Evolutionary conservation across 2,329 filamentous ascomycete species (phyloP), one percentile per base, ranked within the genome.

Genomic region (Aspergillus sp.): DNA sequence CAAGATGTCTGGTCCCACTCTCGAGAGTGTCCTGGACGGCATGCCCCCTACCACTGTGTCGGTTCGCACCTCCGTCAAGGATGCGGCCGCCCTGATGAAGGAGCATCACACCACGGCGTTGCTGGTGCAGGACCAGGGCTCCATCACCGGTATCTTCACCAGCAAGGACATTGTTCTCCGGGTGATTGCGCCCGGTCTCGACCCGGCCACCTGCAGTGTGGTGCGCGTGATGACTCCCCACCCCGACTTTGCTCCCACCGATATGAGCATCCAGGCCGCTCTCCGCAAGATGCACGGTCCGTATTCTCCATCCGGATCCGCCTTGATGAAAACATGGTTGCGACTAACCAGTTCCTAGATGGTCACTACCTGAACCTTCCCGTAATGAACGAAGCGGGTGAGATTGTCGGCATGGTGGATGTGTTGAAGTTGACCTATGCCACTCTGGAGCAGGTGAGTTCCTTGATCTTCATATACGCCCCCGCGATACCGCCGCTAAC

Each of bases 381-480:
- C 8, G 94, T 99, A 57, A 99, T 99, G 94, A 96, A 96, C 73
- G 91, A 95, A 60, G 82, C 84, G 56, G 94, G 93, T 59, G 94
- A 99, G 74, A 99, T 99, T 67, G 94, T 99, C 53, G 94, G 94
- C 65, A 99, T 99, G 94, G 94, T 99, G 22, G 94, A 99, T 73
- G 94, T 99, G 53, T 83, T 99, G 57, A 97, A 97, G 77, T 82
- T 99, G 66, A 99, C 94, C 19, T 99, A 99, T 73, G 94, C 94
- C 46, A 99, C 94, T 4, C 82, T 99, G 49, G 94, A 99, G 74
- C 93, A 96, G 78, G 91, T 95, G 74, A 49, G 73, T 61, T 44
- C 32, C 41, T 41, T 57, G 33, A 43, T 8, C 53, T 8, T 14
- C 8, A 35, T 2, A 4, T 20, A 19, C 8, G 7, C 4, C 17